phyloP scores from a whole-genome alignment of 1,139 yeast species.

The Saccharomycopsis crataegensis region DNA sequence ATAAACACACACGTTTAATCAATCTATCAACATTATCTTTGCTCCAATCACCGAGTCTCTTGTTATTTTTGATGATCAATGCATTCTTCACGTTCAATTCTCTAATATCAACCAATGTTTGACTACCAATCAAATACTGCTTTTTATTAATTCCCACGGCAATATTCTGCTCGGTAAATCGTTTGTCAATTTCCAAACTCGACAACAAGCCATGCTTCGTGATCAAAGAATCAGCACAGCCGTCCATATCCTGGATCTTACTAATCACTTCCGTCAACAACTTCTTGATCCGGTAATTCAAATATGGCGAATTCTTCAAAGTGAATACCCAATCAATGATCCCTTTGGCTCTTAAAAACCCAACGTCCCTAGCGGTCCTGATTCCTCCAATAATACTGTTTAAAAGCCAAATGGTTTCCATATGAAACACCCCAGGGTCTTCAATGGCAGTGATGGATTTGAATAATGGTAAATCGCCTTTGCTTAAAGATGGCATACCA shows the following conservation, averaged over 20 bases:
- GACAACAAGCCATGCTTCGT: constrained; percentile 57
- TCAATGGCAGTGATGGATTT: constrained; percentile 38
- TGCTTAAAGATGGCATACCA: constrained; percentile 36
- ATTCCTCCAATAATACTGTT: constrained; percentile 41
- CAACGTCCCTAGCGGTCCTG: constrained; percentile 42
- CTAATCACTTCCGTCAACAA: constrained; percentile 39
- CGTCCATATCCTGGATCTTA: constrained; percentile 44
- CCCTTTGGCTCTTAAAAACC: constrained; percentile 42
- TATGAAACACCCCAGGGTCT: constrained; percentile 47
- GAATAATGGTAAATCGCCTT: constrained; percentile 60
- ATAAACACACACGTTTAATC: constrained; percentile 35
- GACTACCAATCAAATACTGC: constrained; percentile 28
- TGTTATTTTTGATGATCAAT: constrained; percentile 36
- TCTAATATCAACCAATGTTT: constrained; percentile 35
- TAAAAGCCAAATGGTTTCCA: constrained; percentile 63
- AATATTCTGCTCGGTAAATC: neutral
- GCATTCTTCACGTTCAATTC: constrained; percentile 43
- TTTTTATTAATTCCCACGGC: constrained; percentile 22
- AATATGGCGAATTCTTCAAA: constrained; percentile 43
- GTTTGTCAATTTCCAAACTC: constrained; percentile 33
- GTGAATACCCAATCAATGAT: constrained; percentile 64
- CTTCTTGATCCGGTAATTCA: constrained; percentile 34
- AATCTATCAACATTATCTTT: constrained; percentile 39
- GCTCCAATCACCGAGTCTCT: constrained; percentile 58
- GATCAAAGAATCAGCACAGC: constrained; percentile 54